Conservation (phyloP, 2,329 filamentous ascomycete genomes). For the Aspergillus quadrilineatus region DNA sequence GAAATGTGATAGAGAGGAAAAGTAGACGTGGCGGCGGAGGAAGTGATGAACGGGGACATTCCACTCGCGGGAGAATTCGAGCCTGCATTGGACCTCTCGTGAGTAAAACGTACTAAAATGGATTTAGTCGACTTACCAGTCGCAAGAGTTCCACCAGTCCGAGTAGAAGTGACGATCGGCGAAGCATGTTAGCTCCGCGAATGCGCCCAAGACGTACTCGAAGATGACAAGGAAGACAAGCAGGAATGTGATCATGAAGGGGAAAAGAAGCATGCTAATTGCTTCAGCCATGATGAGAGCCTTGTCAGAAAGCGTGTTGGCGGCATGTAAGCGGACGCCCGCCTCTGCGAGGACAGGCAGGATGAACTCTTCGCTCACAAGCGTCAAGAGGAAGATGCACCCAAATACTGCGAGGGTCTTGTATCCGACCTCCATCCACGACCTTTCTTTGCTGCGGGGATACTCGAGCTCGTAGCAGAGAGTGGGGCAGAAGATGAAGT, state of each 20-base stretch:
- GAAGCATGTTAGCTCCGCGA: slow-evolving; percentile 90
- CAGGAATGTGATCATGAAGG: slow-evolving; percentile 94
- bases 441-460: slow-evolving; percentile 71
- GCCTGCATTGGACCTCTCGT: slow-evolving; percentile 49
- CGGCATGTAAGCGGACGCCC: slow-evolving; percentile 51
- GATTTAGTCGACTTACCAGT: slow-evolving; percentile 40
- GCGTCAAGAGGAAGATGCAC: slow-evolving; percentile 90
- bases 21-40: slow-evolving; percentile 90
- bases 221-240: slow-evolving; percentile 98
- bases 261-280: slow-evolving; percentile 87
- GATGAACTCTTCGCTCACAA: slow-evolving; percentile 93
- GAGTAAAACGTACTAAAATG: background rate
- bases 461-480: slow-evolving; percentile 98
- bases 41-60: slow-evolving; percentile 98
- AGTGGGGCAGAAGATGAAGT: slow-evolving; percentile 89
- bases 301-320: slow-evolving; percentile 60
- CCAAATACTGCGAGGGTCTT: slow-evolving; percentile 91
- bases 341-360: slow-evolving; percentile 82
- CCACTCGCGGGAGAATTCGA: slow-evolving; percentile 95
- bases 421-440: slow-evolving; percentile 77
- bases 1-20: slow-evolving; percentile 72
- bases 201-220: slow-evolving; percentile 91
- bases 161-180: slow-evolving; percentile 91
- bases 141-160: slow-evolving; percentile 65
- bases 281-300: slow-evolving; percentile 82